These are phyloP conservation scores for Stagonosporopsis chrysanthemi DNA, from an alignment of 2,329 filamentous ascomycete genomes.

Conservation along the genomic window DNA sequence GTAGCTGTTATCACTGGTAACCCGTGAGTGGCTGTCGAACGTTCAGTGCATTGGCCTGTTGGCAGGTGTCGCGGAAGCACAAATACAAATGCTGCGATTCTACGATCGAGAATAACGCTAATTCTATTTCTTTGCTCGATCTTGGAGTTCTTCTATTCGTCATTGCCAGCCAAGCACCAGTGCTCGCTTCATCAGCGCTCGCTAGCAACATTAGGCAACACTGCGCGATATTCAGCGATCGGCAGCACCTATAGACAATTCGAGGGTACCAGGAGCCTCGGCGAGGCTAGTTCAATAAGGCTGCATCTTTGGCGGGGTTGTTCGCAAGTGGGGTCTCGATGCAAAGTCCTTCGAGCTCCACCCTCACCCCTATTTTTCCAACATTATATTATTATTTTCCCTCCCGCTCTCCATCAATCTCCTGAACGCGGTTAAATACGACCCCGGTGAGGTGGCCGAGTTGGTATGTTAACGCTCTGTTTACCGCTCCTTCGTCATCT, in stretches of 20 bases:
- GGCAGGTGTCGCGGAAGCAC: too few species aligned
- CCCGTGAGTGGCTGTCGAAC: too few species aligned
- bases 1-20: too few species aligned
- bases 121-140: too few species aligned
- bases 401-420: background rate
- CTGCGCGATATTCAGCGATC: background rate
- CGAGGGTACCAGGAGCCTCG: background rate
- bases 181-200: background rate
- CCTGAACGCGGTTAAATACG: too few species aligned
- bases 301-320: background rate
- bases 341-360: background rate
- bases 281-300: background rate
- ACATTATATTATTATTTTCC: background rate
- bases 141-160: too few species aligned
- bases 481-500: too few species aligned
- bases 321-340: background rate
- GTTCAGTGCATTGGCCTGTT: too few species aligned
- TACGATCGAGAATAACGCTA: too few species aligned
- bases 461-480: background rate
- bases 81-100: too few species aligned
- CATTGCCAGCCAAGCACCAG: background rate
- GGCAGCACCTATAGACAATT: background rate
- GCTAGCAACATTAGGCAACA: background rate
- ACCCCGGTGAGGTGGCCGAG: conserved; percentile 22
- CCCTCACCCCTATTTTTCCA: background rate